Evolutionary conservation across 768 basidiomycete genomes (phyloP).

Genomic region (Clathrus columnatus): DNA sequence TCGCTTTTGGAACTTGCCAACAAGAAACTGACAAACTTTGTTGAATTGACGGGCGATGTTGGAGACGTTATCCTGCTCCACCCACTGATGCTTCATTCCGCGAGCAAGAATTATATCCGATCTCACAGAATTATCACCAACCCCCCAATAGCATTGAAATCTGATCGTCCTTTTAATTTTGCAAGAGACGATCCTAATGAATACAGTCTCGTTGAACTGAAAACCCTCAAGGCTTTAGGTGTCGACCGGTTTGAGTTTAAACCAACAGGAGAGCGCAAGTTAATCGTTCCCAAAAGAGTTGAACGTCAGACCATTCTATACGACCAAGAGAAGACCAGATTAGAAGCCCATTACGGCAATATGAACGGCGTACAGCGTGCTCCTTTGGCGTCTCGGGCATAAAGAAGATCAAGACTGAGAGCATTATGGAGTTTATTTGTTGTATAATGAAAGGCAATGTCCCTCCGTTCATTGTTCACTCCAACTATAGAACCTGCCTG

Average conservation of each 20-base stretch:
- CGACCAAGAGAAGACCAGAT: too few species aligned
- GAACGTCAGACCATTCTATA: conserved; percentile 18
- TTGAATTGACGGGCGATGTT: conserved; percentile 38
- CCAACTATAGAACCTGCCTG: too few species aligned
- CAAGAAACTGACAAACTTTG: conserved; percentile 2
- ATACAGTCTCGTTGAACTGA: conserved; percentile 45
- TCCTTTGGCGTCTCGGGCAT: too few species aligned
- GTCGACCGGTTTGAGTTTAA: conserved; percentile 37
- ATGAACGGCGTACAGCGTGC: too few species aligned
- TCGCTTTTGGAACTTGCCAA: neutral
- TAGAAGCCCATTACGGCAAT: too few species aligned
- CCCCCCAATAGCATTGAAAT: conserved; percentile 46
- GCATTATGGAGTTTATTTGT: too few species aligned
- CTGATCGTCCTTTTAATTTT: conserved; percentile 41
- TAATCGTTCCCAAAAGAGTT: conserved; percentile 39
- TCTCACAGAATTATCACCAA: conserved; percentile 56
- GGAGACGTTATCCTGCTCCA: conserved; percentile 61
- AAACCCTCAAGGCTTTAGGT: conserved; percentile 47
- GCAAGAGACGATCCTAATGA: conserved; percentile 34
- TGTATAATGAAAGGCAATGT: too few species aligned
- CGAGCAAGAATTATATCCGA: conserved; percentile 50
- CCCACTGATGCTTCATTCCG: conserved; percentile 50
- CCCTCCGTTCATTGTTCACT: too few species aligned
- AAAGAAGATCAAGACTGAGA: too few species aligned
- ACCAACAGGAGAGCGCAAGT: conserved; percentile 36